phyloP scores from a whole-genome alignment of 2,329 filamentous ascomycete genomes.

The Neocatenulostroma microsporum region DNA sequence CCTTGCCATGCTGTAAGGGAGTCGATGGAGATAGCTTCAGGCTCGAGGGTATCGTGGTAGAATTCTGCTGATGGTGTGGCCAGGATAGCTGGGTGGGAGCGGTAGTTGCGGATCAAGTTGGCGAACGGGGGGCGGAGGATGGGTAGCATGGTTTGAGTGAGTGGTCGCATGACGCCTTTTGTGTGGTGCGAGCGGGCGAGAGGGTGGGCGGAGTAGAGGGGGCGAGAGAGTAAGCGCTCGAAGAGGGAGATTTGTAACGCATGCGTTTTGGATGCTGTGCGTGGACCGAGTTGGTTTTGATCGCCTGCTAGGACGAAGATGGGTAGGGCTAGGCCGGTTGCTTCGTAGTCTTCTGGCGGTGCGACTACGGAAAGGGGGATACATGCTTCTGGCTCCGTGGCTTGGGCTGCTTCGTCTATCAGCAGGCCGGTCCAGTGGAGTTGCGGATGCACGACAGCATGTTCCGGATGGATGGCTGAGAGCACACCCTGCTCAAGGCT shows the following conservation, averaged over 20 bases:
- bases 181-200: conserved; percentile 17
- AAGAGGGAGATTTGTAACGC: conserved; percentile 17
- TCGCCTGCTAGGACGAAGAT: conserved; percentile 21
- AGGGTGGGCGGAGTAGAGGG: conserved; percentile 19
- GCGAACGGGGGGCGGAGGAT: conserved; percentile 19
- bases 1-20: conserved; percentile 16
- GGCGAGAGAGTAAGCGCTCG: conserved; percentile 17
- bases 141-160: conserved; percentile 21
- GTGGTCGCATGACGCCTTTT: conserved; percentile 15
- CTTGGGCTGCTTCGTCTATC: conserved; percentile 23
- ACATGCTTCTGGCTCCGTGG: conserved; percentile 19
- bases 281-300: conserved; percentile 21
- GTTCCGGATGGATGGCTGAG: conserved; percentile 13
- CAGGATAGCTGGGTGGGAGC: conserved; percentile 21
- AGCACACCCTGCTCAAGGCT: conserved; percentile 13
- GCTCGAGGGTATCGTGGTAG: conserved; percentile 23
- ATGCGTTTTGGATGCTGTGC: conserved; percentile 18
- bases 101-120: conserved; percentile 22
- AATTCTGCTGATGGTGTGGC: conserved; percentile 20
- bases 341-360: conserved; percentile 11
- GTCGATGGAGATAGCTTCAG: conserved; percentile 11
- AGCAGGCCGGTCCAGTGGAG: conserved; percentile 20
- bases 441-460: conserved; percentile 1
- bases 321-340: conserved; percentile 3
- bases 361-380: conserved; percentile 16